Percentiles rank a stretch among this genome's conserved stretches.
Evolutionary conservation across 1,139 yeast species (phyloP).

Genomic region (Yamadazyma epiphylla): DNA sequence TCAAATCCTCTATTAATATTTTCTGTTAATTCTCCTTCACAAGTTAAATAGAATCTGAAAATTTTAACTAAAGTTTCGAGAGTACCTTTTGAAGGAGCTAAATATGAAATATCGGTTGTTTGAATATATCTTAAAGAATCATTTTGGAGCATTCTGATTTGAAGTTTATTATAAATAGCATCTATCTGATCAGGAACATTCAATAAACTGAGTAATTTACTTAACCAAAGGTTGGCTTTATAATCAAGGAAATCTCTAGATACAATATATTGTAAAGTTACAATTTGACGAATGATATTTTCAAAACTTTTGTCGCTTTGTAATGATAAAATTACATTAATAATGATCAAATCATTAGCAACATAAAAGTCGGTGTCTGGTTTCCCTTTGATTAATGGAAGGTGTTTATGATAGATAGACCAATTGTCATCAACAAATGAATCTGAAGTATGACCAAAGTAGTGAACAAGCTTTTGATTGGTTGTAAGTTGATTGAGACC

Average conservation of each 20-base stretch:
- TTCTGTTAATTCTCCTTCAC: slow-evolving; percentile 46
- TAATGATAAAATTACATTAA: slow-evolving; percentile 35
- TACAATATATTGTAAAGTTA: slow-evolving; percentile 47
- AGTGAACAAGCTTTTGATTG: slow-evolving; percentile 39
- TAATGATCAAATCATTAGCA: slow-evolving; percentile 60
- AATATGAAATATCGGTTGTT: slow-evolving; percentile 32
- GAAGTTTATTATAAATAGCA: slow-evolving; percentile 49
- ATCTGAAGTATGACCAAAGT: slow-evolving; percentile 11
- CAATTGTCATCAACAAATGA: slow-evolving; percentile 26
- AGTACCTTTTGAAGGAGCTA: slow-evolving; percentile 23
- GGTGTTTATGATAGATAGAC: slow-evolving; percentile 27
- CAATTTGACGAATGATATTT: slow-evolving; percentile 25
- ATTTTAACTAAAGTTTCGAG: slow-evolving; percentile 26
- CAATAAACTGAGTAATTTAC: slow-evolving; percentile 49
- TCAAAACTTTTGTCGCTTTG: slow-evolving; percentile 8
- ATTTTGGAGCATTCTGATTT: slow-evolving; percentile 72
- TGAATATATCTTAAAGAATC: slow-evolving; percentile 66
- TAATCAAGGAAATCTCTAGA: slow-evolving; percentile 60
- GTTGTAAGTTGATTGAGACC: slow-evolving; percentile 46
- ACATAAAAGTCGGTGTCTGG: slow-evolving; percentile 59
- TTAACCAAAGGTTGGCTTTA: slow-evolving; percentile 65
- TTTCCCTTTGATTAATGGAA: slow-evolving; percentile 28
- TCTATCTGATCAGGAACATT: slow-evolving; percentile 54
- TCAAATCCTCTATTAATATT: slow-evolving; percentile 51
- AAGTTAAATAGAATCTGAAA: slow-evolving; percentile 48